Base-by-base conservation (phyloP, 345 rosid species). In the Anastatica hierochuntica region DNA sequence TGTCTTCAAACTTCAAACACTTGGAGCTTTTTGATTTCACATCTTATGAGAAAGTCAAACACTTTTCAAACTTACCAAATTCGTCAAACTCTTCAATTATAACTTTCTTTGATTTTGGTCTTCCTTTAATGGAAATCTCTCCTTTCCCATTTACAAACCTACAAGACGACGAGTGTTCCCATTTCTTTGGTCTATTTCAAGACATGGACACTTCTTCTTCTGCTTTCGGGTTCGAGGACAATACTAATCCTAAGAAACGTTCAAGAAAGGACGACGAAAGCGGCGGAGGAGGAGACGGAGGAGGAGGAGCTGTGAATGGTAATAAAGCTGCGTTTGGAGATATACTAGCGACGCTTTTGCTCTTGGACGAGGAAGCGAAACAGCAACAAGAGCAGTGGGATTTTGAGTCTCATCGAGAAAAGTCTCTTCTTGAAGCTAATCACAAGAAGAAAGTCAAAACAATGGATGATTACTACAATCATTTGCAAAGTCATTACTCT, bases 311-410 rank as follows among this genome's bases (percentile, higher is more conserved):
- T 12, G 46, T 44, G 37, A 49, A 48, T 49, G 64, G 19, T 19
- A 60, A 53, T 7, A 58, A 56, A 4, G 37, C 15, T 36, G 71
- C 60, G 13, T 68, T 47, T 57, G 63, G 61, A 31, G 75, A 66
- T 29, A 70, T 79, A 52, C 73, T 88, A 27, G 66, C 83, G 0
- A 79, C 94, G 11, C 41, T 78, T 44, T 26, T 84, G 51, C 6
- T 74, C 6, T 43, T 81, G 10, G 87, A 84, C 23, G 94, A 81
- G 47, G 90, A 78, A 46, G 94, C 81, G 7, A 79, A 70, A 49
- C 82, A 69, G 21, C 80, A 78, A 31, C 64, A 63, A 3, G 66
- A 56, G 1, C 67, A 58, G 36, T 73, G 73, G 74, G 58, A 58
- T 2, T 19, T 71, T 8, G 81, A 76, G 14, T 65, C 75, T 15